Evolutionary conservation across 1,284 basidiomycete genomes (phyloP).

Genomic region (Boletus smithii): DNA sequence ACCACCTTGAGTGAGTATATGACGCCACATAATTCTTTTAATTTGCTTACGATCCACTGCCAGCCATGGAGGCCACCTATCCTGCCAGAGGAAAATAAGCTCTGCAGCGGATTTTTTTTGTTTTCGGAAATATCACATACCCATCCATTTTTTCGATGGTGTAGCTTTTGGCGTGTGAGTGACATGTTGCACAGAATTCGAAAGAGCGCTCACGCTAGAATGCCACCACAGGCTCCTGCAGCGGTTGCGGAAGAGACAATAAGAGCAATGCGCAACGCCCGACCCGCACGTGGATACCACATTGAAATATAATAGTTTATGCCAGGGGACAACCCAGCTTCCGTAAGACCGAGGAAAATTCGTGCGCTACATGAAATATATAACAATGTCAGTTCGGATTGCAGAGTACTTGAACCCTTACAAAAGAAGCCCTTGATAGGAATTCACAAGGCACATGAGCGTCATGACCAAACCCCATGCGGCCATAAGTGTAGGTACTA

Average conservation of each 20-base stretch:
- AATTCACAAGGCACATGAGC: slow-evolving; percentile 38
- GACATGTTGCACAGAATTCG: not conserved
- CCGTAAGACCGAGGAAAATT: slow-evolving; percentile 50
- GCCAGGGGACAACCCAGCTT: slow-evolving; percentile 52
- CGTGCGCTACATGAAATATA: slow-evolving; percentile 39
- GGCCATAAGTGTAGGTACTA: slow-evolving; percentile 49
- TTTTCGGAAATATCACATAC: slow-evolving; percentile 19
- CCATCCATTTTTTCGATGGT: slow-evolving; percentile 37
- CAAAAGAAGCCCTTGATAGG: slow-evolving; percentile 32
- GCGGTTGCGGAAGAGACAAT: slow-evolving; percentile 58
- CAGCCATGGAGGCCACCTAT: slow-evolving; percentile 38
- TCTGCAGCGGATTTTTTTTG: not conserved
- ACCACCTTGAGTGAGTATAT: not conserved
- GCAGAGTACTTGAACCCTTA: slow-evolving; percentile 6
- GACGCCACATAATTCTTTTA: not conserved
- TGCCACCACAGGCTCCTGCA: slow-evolving; percentile 45
- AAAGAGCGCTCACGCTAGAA: slow-evolving; percentile 31
- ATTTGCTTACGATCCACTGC: slow-evolving; percentile 48
- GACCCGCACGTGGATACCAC: slow-evolving; percentile 51
- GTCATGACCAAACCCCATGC: slow-evolving; percentile 47
- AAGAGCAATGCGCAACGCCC: slow-evolving; percentile 49
- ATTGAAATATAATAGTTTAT: slow-evolving; percentile 53
- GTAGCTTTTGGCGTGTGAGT: slow-evolving; percentile 23
- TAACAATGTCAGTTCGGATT: slow-evolving; percentile 4
- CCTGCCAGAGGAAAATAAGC: slow-evolving; percentile 15